Percentiles rank a stretch among this genome's conserved stretches.
Evolutionary conservation across 805 yeast species (phyloP).

Genomic region (Candida maris): DNA sequence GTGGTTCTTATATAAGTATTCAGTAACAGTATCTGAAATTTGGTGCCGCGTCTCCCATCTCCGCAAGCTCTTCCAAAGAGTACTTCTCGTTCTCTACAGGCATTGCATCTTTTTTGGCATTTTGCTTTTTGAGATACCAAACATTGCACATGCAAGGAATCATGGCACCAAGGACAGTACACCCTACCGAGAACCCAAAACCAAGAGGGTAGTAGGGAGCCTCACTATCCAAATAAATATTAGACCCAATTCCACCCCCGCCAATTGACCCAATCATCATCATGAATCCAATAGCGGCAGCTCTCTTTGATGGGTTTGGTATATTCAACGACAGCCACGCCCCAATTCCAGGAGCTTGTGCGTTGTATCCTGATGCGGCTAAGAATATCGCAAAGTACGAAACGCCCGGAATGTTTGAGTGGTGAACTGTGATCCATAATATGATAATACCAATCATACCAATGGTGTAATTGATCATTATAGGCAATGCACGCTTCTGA

Average conservation of each 20-base stretch:
- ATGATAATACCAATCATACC: slow-evolving; percentile 36
- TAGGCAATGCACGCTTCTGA: slow-evolving; percentile 33
- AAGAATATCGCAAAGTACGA: slow-evolving; percentile 40
- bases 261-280: slow-evolving; percentile 37
- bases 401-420: slow-evolving; percentile 37
- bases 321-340: slow-evolving; percentile 19
- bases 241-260: slow-evolving; percentile 19
- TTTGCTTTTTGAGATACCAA: slow-evolving; percentile 11
- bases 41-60: slow-evolving; percentile 43
- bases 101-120: slow-evolving; percentile 7
- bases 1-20: neutral
- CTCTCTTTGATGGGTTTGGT: slow-evolving; percentile 35
- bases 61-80: slow-evolving; percentile 29
- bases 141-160: slow-evolving; percentile 16
- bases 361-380: slow-evolving; percentile 37
- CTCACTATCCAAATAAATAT: slow-evolving; percentile 13
- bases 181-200: slow-evolving; percentile 17
- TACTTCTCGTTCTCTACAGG: slow-evolving; percentile 21
- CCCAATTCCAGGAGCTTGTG: slow-evolving; percentile 21
- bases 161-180: slow-evolving; percentile 19
- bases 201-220: slow-evolving; percentile 19
- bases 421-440: slow-evolving; percentile 39
- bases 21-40: slow-evolving; percentile 30
- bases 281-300: slow-evolving; percentile 42
- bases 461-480: slow-evolving; percentile 36